Evolutionary conservation across 2,329 filamentous ascomycete species (phyloP), one percentile per base, ranked within the genome.

Genomic region (Chaetomium strumarium): DNA sequence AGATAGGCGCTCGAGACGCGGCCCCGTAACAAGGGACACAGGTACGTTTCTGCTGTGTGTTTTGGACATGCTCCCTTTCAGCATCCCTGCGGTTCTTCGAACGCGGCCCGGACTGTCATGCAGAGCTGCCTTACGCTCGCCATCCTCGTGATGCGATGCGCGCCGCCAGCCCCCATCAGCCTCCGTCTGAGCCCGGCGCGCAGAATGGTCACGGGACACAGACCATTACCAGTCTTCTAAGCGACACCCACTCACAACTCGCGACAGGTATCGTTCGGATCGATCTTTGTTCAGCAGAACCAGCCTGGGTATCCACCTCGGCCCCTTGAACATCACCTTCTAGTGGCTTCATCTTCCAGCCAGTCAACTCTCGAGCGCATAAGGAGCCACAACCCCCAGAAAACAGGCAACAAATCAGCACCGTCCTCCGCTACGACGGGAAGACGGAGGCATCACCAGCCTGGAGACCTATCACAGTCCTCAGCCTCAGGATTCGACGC

Each of bases 391-490:
- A 55, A 51, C 51, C 50, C 33, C 48, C 40, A 31, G 41, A 17
- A 10, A 33, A 9, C 37, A 24, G n/a, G 46, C 55, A 58, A 58
- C 76, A 79, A 79, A 79, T 79, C 77, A 79, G 71, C 71, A 69
- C 68, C 63, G 66, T 65, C 63, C 68, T 67, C 31, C 24, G 67
- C 71, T 62, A 71, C 67, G 66, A 64, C 62, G 62, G 61, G 64
- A 60, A 56, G 48, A 53, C 55, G 50, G 63, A 64, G 63, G 64
- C 66, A 66, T 63, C 64, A 59, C 65, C 61, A 61, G 61, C 63
- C 60, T 49, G 61, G 62, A 73, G 64, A 72, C 76, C 77, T 80
- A 79, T 80, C 75, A 78, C 66, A 67, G 67, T 71, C 69, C 64
- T 64, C 63, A 75, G 63, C 69, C 61, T 68, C 66, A 55, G 56